Evolutionary conservation across 83 land plant species (phyloP).

Genomic region (Picea abies): DNA sequence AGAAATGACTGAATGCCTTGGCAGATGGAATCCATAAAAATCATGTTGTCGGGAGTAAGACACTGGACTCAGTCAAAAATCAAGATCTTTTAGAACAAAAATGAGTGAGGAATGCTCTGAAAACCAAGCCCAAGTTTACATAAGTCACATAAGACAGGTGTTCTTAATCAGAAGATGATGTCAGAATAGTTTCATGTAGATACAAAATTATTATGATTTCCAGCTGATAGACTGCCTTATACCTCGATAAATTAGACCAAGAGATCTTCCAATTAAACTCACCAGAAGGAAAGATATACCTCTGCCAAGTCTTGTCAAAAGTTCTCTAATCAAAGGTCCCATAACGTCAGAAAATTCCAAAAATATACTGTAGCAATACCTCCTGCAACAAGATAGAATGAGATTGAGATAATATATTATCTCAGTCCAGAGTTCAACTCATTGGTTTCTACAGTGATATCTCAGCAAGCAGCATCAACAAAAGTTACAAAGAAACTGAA

Average conservation of each 20-base stretch:
- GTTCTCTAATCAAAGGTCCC: conserved; percentile 54
- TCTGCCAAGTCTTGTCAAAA: conserved; percentile 45
- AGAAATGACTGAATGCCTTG: not conserved
- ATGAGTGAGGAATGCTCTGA: not conserved
- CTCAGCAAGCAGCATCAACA: not conserved
- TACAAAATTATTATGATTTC: conserved; percentile 30
- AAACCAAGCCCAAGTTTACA: not conserved
- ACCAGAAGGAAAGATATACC: conserved; percentile 75
- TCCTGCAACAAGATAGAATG: conserved; percentile 53
- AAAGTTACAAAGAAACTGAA: conserved; percentile 1
- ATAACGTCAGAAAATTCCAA: conserved; percentile 70
- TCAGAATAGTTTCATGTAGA: not conserved
- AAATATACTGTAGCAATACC: conserved; percentile 75
- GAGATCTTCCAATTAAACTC: conserved; percentile 73
- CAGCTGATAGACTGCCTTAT: conserved; percentile 76
- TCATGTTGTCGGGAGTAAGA: not conserved
- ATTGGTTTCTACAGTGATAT: not conserved
- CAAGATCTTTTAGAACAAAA: not conserved
- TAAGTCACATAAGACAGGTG: not conserved
- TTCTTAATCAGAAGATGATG: not conserved
- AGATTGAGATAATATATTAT: not conserved
- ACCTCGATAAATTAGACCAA: conserved; percentile 78
- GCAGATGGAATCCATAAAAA: not conserved
- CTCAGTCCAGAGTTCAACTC: not conserved
- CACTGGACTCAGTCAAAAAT: not conserved